Base-by-base conservation (phyloP, 345 rosid genomes). In the Acer campestre region DNA sequence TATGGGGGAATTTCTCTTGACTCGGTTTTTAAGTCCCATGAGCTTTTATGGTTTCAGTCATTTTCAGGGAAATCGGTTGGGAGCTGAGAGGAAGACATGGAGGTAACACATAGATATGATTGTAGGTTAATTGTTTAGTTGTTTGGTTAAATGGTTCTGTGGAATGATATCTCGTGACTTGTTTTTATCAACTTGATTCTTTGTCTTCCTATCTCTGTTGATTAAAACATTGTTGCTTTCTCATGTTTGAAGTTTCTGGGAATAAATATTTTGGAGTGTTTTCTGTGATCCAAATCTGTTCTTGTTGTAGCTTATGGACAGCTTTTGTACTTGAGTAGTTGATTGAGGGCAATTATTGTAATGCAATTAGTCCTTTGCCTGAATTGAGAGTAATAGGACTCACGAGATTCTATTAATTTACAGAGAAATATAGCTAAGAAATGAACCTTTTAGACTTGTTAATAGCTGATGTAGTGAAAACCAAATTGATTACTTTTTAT, bases 361-460 rank as follows among this genome's bases (percentile, higher is more conserved):
- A 20, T 56, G 61, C 61, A 56, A 56, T n/a, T 20, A 56, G 23
- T 56, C 61, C 4, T 56, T 56, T 56, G 23, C 61, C 23, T 56
- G 58, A 6, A 4, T 23, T 44, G 31, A 23, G 14, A 20, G 31
- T 42, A 49, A 68, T 14, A 6, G 9, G 25, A 59, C 31, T 61
- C 68, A 73, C 68, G 68, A 9, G 76, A 42, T 61, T 61, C 58
- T 61, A 42, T 61, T 46, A 61, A 61, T 8, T 61, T 61, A 3
- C 76, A 61, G 22, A 29, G 14, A 35, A 58, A 56, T 13, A 4
- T 5, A 2, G 38, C 8, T 18, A 56, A 56, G 10, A 20, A 16
- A 48, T 63, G 29, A 40, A 10, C 55, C 35, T 9, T 27, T 48
- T 29, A 2, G 18, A 29, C 77, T 48, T 6, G 27, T 62, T 64